Percentiles rank a stretch among this genome's conserved stretches.
Conservation (phyloP, 179 eudicot species). For the Silene vulgaris region DNA sequence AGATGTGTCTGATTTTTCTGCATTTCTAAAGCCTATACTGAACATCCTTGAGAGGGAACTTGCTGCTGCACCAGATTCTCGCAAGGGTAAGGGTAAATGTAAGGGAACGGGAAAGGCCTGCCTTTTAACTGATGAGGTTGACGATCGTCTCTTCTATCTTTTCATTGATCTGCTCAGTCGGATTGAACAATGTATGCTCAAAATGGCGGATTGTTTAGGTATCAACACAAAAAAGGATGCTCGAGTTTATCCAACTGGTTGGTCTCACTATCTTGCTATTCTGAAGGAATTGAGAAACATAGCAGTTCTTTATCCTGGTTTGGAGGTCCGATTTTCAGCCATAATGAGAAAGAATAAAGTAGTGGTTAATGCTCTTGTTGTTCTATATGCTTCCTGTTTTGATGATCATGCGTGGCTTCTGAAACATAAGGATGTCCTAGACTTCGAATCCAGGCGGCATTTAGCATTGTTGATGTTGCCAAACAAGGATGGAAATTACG, state of each 20-base stretch:
- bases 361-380: slow-evolving; percentile 44
- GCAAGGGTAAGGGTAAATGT: neutral
- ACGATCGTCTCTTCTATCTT: slow-evolving; percentile 27
- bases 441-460: slow-evolving; percentile 86
- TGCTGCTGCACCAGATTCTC: neutral
- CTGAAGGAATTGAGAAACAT: slow-evolving; percentile 57
- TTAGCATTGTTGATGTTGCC: slow-evolving; percentile 79
- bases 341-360: slow-evolving; percentile 45
- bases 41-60: slow-evolving; percentile 11
- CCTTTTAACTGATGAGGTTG: slow-evolving; percentile 32
- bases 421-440: slow-evolving; percentile 54
- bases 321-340: slow-evolving; percentile 44
- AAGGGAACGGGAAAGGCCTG: slow-evolving; percentile 15
- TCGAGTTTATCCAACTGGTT: slow-evolving; percentile 28
- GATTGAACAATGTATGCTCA: slow-evolving; percentile 43
- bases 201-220: slow-evolving; percentile 36
- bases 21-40: slow-evolving; percentile 46
- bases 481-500: slow-evolving; percentile 63
- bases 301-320: slow-evolving; percentile 41
- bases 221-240: slow-evolving; percentile 27
- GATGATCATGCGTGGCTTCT: slow-evolving; percentile 68
- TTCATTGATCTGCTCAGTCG: slow-evolving; percentile 35
- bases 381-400: slow-evolving; percentile 46
- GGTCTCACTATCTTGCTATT: slow-evolving; percentile 58
- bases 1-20: slow-evolving; percentile 55